phyloP scores from a whole-genome alignment of 176 grass and related monocot genomes.

The Panicum miliaceum region DNA sequence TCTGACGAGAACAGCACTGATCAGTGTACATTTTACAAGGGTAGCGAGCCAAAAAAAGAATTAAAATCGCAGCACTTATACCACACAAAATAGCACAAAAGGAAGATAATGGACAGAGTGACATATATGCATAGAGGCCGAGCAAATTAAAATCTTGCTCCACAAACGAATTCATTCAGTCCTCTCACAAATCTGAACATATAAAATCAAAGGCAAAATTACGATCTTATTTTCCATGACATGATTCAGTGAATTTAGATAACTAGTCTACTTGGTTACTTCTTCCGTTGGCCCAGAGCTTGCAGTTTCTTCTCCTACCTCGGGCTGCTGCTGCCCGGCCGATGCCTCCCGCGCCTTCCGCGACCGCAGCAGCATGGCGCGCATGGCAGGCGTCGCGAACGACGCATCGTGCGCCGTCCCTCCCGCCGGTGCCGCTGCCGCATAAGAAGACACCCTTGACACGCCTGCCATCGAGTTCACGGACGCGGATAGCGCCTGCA shows the following conservation, averaged over 20 bases:
- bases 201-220: not conserved
- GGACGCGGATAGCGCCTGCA: not conserved
- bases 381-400: constrained; percentile 52
- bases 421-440: not conserved
- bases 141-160: not conserved
- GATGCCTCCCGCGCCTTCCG: not conserved
- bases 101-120: too few species aligned
- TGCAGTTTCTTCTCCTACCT: not conserved
- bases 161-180: not conserved
- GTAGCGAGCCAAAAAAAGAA: too few species aligned
- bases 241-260: not conserved
- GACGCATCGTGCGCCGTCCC: not conserved
- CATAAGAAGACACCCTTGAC: not conserved
- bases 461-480: not conserved
- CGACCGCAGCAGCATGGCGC: constrained; percentile 43
- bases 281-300: not conserved
- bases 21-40: too few species aligned
- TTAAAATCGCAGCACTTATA: too few species aligned
- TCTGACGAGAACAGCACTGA: too few species aligned
- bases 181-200: not conserved
- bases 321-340: not conserved
- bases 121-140: too few species aligned
- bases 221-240: not conserved
- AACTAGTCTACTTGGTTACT: not conserved
- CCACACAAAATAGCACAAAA: too few species aligned